Percentiles rank a stretch among this genome's conserved stretches.
Conservation (phyloP, 139 green algal genomes). For the Chlorella sp. region DNA sequence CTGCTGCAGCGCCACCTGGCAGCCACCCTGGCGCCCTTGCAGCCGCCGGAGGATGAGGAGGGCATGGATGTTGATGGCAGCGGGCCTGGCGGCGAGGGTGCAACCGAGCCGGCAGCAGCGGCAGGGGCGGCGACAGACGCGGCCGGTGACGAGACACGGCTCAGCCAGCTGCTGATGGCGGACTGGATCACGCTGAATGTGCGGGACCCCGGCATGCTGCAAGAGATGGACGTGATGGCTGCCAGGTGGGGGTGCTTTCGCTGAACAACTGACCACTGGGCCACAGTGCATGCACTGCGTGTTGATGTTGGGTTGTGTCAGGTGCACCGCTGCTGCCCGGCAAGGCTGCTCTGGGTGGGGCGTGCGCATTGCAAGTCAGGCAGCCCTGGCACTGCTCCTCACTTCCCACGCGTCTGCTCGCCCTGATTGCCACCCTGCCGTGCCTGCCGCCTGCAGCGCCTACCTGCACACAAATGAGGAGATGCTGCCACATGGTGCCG, state of each 20-base stretch:
- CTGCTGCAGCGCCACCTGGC: constrained; percentile 36
- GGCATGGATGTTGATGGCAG: neutral
- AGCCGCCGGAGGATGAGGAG: neutral
- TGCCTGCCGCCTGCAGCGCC: neutral
- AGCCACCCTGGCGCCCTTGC: neutral
- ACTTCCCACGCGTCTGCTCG: neutral
- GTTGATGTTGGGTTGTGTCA: too few species aligned
- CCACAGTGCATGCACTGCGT: neutral
- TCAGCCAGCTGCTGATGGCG: constrained; percentile 36
- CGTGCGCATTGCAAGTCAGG: too few species aligned
- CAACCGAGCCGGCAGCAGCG: too few species aligned
- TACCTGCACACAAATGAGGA: neutral
- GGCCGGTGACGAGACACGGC: neutral
- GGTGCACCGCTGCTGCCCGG: too few species aligned
- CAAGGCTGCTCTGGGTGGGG: too few species aligned
- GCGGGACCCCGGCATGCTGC: constrained; percentile 5
- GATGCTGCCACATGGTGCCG: neutral
- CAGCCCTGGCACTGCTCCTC: too few species aligned
- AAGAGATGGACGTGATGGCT: constrained; percentile 18
- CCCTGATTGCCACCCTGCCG: neutral
- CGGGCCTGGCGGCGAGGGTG: too few species aligned
- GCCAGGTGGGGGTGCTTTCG: neutral
- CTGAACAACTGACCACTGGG: too few species aligned
- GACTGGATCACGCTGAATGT: constrained; percentile 41
- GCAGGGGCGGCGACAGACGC: neutral